Evolutionary conservation across 768 basidiomycete genomes (phyloP).

Genomic region (Gyrodon lividus): DNA sequence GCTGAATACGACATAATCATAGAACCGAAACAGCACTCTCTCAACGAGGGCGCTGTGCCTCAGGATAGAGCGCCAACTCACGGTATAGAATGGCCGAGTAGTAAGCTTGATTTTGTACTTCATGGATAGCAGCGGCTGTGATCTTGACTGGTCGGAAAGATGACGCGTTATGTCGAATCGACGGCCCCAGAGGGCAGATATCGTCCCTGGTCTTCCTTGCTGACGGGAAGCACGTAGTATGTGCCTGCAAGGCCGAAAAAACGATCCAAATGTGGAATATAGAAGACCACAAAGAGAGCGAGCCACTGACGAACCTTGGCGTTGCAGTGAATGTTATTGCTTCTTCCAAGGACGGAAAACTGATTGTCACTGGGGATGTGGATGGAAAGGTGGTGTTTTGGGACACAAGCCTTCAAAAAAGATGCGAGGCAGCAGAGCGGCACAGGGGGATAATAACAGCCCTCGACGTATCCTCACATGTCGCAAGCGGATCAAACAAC

Average conservation of each 20-base stretch:
- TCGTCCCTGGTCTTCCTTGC: constrained; percentile 5
- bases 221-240: constrained; percentile 6
- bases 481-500: constrained; percentile 6
- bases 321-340: constrained; percentile 1
- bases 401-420: neutral
- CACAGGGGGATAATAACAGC: neutral
- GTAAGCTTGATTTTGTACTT: neutral
- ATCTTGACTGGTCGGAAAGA: neutral
- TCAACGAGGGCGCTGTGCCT: neutral
- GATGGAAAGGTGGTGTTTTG: constrained; percentile 6
- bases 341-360: constrained; percentile 7
- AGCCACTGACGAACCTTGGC: neutral
- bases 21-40: neutral
- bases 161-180: neutral
- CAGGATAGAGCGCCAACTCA: neutral
- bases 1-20: neutral
- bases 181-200: neutral
- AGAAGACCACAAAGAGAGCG: neutral
- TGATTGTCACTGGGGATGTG: constrained; percentile 7
- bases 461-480: constrained; percentile 5
- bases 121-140: neutral
- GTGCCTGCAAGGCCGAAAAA: constrained; percentile 4
- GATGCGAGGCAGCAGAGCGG: neutral
- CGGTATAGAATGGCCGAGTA: neutral
- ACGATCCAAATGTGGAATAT: constrained; percentile 8